These are phyloP conservation scores for Penicillium sp. DNA, from an alignment of 2,329 filamentous ascomycete genomes.

Conservation along the genomic window DNA sequence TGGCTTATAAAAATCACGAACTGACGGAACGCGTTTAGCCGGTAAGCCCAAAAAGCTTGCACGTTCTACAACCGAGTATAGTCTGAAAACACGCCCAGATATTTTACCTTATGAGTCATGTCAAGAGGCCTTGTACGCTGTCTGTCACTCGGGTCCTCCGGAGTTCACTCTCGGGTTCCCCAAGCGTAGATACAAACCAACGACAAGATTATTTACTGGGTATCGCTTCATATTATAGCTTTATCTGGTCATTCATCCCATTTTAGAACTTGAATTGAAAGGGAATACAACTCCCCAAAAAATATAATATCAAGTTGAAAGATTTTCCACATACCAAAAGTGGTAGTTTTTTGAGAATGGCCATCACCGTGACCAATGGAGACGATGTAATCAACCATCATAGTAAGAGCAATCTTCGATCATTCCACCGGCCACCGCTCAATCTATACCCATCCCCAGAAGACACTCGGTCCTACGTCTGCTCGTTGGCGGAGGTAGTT, in stretches of 20 bases:
- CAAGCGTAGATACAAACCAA: too few relatives aligned
- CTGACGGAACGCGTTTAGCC: too few relatives aligned
- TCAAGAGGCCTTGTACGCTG: too few relatives aligned
- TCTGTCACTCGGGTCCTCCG: not conserved
- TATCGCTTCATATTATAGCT: too few relatives aligned
- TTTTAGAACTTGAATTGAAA: not conserved
- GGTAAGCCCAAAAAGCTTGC: too few relatives aligned
- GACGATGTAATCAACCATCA: not conserved
- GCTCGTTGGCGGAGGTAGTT: conserved; percentile 3
- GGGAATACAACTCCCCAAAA: not conserved
- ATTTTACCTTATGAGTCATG: not conserved
- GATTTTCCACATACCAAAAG: not conserved
- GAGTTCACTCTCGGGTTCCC: not conserved
- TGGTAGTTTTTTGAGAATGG: not conserved
- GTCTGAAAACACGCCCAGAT: not conserved
- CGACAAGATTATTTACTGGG: too few relatives aligned
- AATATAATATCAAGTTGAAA: not conserved
- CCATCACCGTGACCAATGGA: not conserved
- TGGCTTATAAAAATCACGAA: too few relatives aligned
- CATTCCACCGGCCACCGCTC: not conserved
- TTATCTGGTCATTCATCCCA: too few relatives aligned
- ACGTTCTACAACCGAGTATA: not conserved
- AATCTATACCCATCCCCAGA: not conserved
- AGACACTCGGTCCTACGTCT: not conserved
- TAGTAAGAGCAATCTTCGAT: not conserved